Evolutionary conservation across 495 filamentous ascomycete genomes (phyloP), one percentile per base, ranked within the genome.

Genomic region (Hypoxylon crocopeplum): DNA sequence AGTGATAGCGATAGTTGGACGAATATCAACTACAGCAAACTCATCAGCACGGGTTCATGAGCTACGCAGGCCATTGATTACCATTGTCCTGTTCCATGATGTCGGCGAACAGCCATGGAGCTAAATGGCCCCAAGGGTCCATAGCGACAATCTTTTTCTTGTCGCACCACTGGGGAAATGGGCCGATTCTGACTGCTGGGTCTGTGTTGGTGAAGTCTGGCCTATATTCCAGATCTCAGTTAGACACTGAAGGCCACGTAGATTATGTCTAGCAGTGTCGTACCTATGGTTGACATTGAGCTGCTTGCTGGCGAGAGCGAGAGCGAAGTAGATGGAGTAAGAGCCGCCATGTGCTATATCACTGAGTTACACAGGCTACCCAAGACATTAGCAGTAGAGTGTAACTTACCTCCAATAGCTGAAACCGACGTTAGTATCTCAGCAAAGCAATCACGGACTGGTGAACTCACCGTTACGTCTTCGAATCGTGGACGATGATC

Each of bases 71-170:
- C 7, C 10, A 11, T 41, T 44, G 15, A 56, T 69, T 61, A 77
- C 81, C 74, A 59, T 86, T 77, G 30, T 93, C 85, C 27, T 84
- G 83, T 13, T 84, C 74, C 53, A 92, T 90, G 15, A 78, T 71
- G 50, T 89, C 82, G 32, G 85, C 84, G 75, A 83, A 92, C 11
- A 91, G 70, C 89, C 87, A 93, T 12, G 93, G 92, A 4, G 88
- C 86, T 56, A 96, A 78, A 73, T 98, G 94, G 5, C 94, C 94
- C 62, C 86, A 88, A 5, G 94, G 94, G 72, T 98, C 94, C 90
- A 98, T 96, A 21, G 94, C 89, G 19, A 98, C 94, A 55, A 98
- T 97, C 79, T 96, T 97, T 67, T 90, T 93, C 69, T 86, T 84
- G 70, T 97, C 91, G 17, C 79, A 81, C 94, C 94, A 98, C 71